Evolutionary conservation across 441 rosid genomes (phyloP).

Genomic region (Sinapis alba): DNA sequence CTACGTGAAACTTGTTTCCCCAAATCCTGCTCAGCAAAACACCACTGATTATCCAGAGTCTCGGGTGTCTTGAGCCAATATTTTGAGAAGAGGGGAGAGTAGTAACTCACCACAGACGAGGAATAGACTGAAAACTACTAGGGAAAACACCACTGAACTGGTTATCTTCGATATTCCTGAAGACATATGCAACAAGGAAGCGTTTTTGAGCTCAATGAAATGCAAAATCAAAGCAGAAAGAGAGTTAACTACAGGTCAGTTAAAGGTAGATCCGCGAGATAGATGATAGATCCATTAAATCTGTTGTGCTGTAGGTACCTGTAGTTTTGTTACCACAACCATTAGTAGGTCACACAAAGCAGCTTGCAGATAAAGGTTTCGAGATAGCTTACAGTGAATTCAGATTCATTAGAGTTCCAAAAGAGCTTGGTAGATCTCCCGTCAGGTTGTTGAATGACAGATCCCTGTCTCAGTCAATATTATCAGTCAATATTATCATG

Average conservation of each 20-base stretch:
- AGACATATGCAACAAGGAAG: constrained; percentile 14
- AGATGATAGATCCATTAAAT: constrained; percentile 89
- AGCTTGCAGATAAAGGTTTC: background rate
- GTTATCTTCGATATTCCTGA: constrained; percentile 83
- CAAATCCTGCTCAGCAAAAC: constrained; percentile 66
- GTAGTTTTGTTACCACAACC: constrained; percentile 28
- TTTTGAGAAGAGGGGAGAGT: constrained; percentile 10
- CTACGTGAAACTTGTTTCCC: constrained; percentile 70
- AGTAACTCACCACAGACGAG: constrained; percentile 72
- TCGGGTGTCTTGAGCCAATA: constrained; percentile 4
- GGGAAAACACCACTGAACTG: constrained; percentile 92
- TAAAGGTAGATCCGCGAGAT: constrained; percentile 78
- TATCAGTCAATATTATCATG: too few species aligned
- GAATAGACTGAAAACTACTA: constrained; percentile 75
- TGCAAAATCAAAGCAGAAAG: constrained; percentile 19
- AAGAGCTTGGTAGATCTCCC: constrained; percentile 92
- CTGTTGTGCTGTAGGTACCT: constrained; percentile 87
- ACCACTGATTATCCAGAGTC: constrained; percentile 11
- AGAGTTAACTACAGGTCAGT: constrained; percentile 65
- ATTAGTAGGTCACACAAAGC: too few species aligned
- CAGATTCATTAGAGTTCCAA: constrained; percentile 75
- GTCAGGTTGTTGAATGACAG: constrained; percentile 76
- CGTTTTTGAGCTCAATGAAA: constrained; percentile 10
- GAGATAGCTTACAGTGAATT: constrained; percentile 66
- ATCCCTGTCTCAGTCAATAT: constrained; percentile 65